phyloP scores from a whole-genome alignment of 2,329 filamentous ascomycete genomes.

The Ilyonectria mors-panacis region DNA sequence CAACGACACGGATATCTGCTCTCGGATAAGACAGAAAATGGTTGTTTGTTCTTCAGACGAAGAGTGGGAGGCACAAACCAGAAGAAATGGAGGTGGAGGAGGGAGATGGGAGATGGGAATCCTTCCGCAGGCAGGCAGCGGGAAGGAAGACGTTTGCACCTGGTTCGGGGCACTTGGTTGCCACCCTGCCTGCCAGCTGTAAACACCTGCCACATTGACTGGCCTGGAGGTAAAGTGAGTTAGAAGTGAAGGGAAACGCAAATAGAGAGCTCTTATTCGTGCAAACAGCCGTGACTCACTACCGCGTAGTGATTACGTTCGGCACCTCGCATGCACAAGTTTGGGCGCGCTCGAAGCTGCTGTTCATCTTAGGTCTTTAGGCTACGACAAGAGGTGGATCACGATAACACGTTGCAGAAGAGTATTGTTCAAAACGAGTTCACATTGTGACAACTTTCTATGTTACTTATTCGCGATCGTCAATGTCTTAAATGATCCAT shows the following conservation, averaged over 20 bases:
- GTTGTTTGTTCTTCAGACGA: too few relatives aligned
- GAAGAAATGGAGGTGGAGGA: neutral
- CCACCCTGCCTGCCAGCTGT: constrained; percentile 26
- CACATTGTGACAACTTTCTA: constrained; percentile 29
- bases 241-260: neutral
- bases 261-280: neutral
- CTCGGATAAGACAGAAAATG: too few relatives aligned
- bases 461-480: constrained; percentile 5
- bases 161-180: constrained; percentile 7
- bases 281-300: neutral
- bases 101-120: neutral
- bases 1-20: too few relatives aligned
- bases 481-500: neutral
- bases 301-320: neutral
- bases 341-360: too few relatives aligned
- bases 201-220: constrained; percentile 12
- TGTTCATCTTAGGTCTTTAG: neutral
- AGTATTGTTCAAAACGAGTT: neutral
- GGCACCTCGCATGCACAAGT: too few relatives aligned
- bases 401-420: neutral
- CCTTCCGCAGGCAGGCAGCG: neutral
- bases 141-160: neutral
- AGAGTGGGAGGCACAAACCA: neutral
- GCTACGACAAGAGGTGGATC: neutral
- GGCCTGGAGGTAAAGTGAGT: neutral